phyloP scores from a whole-genome alignment of 805 yeast genomes.

The Saturnispora serradocipensis region DNA sequence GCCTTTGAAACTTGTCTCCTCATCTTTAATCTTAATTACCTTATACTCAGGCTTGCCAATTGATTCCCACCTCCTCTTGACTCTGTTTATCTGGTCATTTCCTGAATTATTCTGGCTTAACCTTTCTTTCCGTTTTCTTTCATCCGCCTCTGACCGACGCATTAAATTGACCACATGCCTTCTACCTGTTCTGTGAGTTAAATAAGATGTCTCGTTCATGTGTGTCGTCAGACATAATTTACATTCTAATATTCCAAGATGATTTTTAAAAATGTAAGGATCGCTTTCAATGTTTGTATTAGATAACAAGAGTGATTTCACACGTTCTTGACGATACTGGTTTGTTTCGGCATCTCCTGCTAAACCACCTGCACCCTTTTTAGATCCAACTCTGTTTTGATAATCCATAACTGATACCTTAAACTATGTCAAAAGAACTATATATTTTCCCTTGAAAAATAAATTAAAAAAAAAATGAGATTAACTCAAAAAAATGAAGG shows the following conservation, averaged over 20 bases:
- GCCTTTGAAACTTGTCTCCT: conserved; percentile 50
- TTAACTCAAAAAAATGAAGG: conserved; percentile 12
- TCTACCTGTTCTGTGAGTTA: conserved; percentile 76
- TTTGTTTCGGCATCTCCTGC: conserved; percentile 68
- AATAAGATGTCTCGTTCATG: conserved; percentile 66
- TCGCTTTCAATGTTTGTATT: conserved; percentile 50
- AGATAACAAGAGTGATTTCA: conserved; percentile 49
- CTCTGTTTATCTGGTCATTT: conserved; percentile 8
- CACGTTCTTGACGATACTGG: conserved; percentile 56
- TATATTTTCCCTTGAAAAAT: not conserved
- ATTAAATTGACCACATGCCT: conserved; percentile 72
- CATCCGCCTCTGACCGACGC: conserved; percentile 41
- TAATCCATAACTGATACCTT: conserved; percentile 56
- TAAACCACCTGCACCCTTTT: conserved; percentile 84
- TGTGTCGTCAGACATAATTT: conserved; percentile 78
- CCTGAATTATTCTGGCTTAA: conserved; percentile 8
- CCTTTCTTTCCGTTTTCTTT: conserved; percentile 10
- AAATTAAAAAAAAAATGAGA: not conserved
- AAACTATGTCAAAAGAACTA: not conserved
- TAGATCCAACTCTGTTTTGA: conserved; percentile 82
- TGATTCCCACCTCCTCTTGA: conserved; percentile 42
- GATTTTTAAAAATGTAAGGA: conserved; percentile 80
- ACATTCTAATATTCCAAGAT: conserved; percentile 80
- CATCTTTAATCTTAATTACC: conserved; percentile 60
- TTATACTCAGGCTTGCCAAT: conserved; percentile 71